phyloP scores from a whole-genome alignment of 176 grass and related monocot species.

The Urochloa ruziziensis region DNA sequence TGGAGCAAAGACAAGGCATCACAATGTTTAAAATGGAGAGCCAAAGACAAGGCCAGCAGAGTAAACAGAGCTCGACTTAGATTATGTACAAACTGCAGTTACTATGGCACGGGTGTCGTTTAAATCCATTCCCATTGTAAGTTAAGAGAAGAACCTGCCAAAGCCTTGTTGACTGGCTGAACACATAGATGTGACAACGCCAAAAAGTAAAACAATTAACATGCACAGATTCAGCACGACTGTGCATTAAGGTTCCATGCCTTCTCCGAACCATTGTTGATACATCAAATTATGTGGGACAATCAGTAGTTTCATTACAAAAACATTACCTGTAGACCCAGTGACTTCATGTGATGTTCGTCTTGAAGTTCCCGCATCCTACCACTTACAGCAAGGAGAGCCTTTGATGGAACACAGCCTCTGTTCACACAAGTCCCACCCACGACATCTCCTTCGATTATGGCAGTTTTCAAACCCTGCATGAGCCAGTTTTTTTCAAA shows the following conservation, averaged over 20 bases:
- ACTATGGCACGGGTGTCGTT: background rate
- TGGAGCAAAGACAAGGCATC: background rate
- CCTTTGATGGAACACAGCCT: constrained; percentile 93
- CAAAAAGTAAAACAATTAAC: background rate
- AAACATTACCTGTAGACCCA: constrained; percentile 75
- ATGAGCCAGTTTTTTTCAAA: constrained; percentile 10
- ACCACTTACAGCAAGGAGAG: constrained; percentile 95
- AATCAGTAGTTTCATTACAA: background rate
- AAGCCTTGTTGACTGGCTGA: background rate
- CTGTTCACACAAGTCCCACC: constrained; percentile 94
- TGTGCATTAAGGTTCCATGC: background rate
- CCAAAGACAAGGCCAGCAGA: background rate
- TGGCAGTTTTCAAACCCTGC: constrained; percentile 90
- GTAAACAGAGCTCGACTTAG: background rate
- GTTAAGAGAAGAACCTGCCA: background rate
- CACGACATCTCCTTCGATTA: constrained; percentile 92
- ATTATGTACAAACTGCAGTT: constrained; percentile 3
- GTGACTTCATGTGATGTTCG: constrained; percentile 88
- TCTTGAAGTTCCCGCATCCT: constrained; percentile 89
- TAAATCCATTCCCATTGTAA: background rate
- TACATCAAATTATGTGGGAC: background rate
- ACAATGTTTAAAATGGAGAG: background rate
- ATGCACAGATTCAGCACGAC: background rate
- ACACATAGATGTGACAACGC: background rate
- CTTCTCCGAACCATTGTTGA: background rate